Conservation (phyloP, 2,329 filamentous ascomycete genomes). For the Orbilia blumenaviensis region DNA sequence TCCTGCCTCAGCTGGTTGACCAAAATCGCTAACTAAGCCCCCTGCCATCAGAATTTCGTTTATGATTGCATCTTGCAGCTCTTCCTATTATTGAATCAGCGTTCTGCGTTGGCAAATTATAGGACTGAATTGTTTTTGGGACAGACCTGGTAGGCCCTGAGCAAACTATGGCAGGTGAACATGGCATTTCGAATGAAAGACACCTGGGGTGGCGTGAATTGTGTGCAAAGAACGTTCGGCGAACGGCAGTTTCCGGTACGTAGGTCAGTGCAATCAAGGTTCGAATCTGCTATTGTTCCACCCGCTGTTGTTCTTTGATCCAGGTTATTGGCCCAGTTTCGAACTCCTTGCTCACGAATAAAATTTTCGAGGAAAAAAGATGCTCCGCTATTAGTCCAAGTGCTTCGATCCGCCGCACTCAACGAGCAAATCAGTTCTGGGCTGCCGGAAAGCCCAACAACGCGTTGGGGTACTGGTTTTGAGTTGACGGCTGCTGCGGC, state of each 20-base stretch:
- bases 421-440: conserved; percentile 2
- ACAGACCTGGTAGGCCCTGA: conserved; percentile 12
- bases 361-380: conserved; percentile 33
- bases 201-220: conserved; percentile 28
- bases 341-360: neutral
- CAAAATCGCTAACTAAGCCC: conserved; percentile 16
- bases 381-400: conserved; percentile 36
- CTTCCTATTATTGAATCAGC: neutral
- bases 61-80: conserved; percentile 32
- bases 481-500: neutral
- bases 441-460: neutral
- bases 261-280: conserved; percentile 30
- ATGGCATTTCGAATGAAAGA: conserved; percentile 27
- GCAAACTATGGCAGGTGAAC: conserved; percentile 11
- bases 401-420: conserved; percentile 7
- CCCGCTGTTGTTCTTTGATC: conserved; percentile 24
- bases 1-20: conserved; percentile 2
- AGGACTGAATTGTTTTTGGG: no score
- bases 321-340: conserved; percentile 21
- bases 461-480: conserved; percentile 10
- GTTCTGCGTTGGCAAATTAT: neutral
- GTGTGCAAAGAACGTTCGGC: conserved; percentile 14
- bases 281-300: conserved; percentile 24
- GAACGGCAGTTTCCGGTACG: conserved; percentile 28
- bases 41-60: conserved; percentile 23